phyloP scores from a whole-genome alignment of 768 basidiomycete species.

The Mycena haematopus region DNA sequence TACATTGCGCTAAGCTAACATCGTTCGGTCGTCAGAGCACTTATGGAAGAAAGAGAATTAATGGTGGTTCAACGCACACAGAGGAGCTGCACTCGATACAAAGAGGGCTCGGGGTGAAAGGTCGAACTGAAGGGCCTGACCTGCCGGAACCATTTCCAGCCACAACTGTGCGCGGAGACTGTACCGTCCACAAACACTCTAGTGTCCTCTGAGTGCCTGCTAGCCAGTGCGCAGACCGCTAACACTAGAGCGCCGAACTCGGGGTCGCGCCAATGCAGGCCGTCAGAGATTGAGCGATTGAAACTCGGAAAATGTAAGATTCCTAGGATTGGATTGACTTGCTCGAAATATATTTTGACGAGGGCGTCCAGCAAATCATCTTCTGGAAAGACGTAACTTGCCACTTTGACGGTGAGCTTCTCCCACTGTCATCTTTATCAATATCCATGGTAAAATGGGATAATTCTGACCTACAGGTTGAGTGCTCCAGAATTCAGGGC shows the following conservation, averaged over 20 bases:
- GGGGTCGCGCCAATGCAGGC: constrained; percentile 3
- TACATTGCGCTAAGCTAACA: constrained; percentile 1
- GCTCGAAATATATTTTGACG: constrained; percentile 9
- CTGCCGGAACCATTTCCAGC: constrained; percentile 13
- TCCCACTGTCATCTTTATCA: neutral
- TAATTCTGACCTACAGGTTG: neutral
- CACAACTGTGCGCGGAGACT: constrained; percentile 6
- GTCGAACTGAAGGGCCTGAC: constrained; percentile 1
- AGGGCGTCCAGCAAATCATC: constrained; percentile 1
- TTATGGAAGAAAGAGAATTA: neutral
- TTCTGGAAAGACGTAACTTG: neutral
- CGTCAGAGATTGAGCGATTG: neutral
- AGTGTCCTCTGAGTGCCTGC: constrained; percentile 9
- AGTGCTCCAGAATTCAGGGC: neutral
- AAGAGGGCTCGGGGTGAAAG: neutral
- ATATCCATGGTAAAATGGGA: neutral
- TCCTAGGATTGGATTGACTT: constrained; percentile 6
- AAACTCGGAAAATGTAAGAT: constrained; percentile 14
- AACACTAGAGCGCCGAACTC: constrained; percentile 1
- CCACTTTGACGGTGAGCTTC: neutral
- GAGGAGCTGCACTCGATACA: constrained; percentile 10
- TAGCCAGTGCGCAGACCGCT: constrained; percentile 5
- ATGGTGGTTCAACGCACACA: neutral
- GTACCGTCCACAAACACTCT: neutral
- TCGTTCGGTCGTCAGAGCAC: neutral